Evolutionary conservation across 2,329 filamentous ascomycete species (phyloP).

Genomic region (Trichoderma sp.): DNA sequence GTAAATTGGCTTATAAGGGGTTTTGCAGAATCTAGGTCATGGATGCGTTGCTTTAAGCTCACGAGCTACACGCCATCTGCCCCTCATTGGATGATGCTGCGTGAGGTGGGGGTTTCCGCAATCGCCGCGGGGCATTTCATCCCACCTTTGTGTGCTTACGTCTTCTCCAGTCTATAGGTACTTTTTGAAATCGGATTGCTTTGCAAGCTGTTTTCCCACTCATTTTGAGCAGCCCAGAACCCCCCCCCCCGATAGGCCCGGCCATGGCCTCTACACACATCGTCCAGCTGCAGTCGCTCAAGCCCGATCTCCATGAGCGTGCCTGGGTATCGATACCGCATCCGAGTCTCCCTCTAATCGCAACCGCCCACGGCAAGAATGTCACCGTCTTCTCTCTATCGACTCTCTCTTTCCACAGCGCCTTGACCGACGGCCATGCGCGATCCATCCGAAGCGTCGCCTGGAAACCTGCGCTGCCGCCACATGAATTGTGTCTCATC

Average conservation of each 20-base stretch:
- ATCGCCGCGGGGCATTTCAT: constrained; percentile 11
- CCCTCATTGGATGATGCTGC: neutral
- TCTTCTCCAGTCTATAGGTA: neutral
- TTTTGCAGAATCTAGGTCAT: neutral
- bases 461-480: constrained; percentile 77
- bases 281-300: constrained; percentile 54
- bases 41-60: neutral
- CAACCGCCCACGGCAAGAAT: constrained; percentile 84
- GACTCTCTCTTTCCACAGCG: constrained; percentile 77
- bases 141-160: constrained; percentile 1
- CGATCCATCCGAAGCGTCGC: constrained; percentile 83
- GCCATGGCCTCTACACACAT: constrained; percentile 38
- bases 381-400: constrained; percentile 88
- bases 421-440: constrained; percentile 84
- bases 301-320: constrained; percentile 66
- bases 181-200: neutral
- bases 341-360: constrained; percentile 82
- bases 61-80: neutral
- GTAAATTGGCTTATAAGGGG: neutral
- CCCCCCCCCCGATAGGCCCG: neutral
- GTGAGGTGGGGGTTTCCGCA: neutral
- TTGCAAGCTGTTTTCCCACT: constrained; percentile 1
- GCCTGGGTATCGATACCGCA: constrained; percentile 88
- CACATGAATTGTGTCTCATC: constrained; percentile 74
- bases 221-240: constrained; percentile 1